Evolutionary conservation across 1,284 basidiomycete genomes (phyloP).

Genomic region (Ustilago esculenta): DNA sequence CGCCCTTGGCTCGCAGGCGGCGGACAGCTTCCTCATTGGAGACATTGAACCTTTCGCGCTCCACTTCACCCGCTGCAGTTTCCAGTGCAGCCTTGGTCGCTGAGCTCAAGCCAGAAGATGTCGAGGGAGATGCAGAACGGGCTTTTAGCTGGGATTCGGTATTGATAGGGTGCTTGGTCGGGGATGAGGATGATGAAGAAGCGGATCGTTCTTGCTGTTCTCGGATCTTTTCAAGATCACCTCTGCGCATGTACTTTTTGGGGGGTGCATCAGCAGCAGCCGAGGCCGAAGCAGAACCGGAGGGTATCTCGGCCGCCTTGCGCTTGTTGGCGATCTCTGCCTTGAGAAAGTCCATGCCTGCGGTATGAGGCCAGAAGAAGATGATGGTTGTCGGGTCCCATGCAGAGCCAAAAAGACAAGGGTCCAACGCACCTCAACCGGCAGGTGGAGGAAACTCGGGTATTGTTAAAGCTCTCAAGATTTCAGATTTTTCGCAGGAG

Average conservation of each 20-base stretch:
- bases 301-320: slow-evolving; percentile 72
- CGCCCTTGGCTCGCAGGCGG: slow-evolving; percentile 86
- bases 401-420: slow-evolving; percentile 3
- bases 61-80: slow-evolving; percentile 24
- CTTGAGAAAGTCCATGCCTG: slow-evolving; percentile 81
- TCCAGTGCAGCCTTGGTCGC: slow-evolving; percentile 19
- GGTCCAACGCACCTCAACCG: no score
- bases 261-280: slow-evolving; percentile 5
- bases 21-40: slow-evolving; percentile 91
- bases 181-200: slow-evolving; percentile 10
- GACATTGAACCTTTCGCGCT: slow-evolving; percentile 77
- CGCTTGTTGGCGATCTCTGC: slow-evolving; percentile 80
- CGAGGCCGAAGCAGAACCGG: slow-evolving; percentile 1
- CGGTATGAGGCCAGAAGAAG: not conserved
- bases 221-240: slow-evolving; percentile 48
- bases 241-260: slow-evolving; percentile 56
- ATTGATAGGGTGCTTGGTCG: no score
- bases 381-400: not conserved
- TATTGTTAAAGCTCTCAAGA: slow-evolving; percentile 8
- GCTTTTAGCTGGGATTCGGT: no score
- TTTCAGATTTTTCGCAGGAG: not conserved
- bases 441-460: slow-evolving; percentile 13
- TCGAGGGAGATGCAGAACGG: not conserved
- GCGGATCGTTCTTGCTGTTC: slow-evolving; percentile 34
- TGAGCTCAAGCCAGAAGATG: slow-evolving; percentile 6